Conservation (phyloP, 2,329 filamentous ascomycete species). For the Pyricularia pennisetigena region DNA sequence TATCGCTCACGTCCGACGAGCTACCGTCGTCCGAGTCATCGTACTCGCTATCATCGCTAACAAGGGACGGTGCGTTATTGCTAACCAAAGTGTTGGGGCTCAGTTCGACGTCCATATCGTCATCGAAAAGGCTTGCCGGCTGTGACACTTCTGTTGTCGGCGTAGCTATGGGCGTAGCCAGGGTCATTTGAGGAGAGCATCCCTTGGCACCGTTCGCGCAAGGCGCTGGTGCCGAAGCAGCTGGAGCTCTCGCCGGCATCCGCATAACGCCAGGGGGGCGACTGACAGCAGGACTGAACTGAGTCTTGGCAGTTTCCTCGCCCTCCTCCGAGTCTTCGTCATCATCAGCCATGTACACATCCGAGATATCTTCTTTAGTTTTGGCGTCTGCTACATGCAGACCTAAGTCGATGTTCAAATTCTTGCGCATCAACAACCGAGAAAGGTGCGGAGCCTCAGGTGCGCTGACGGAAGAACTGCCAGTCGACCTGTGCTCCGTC, state of each 20-base stretch:
- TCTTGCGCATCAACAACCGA: slow-evolving; percentile 50
- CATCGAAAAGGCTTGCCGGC: slow-evolving; percentile 30
- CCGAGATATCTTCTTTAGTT: slow-evolving; percentile 37
- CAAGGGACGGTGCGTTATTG: slow-evolving; percentile 69
- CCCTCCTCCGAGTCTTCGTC: slow-evolving; percentile 46
- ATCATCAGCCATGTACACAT: slow-evolving; percentile 21
- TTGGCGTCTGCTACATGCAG: slow-evolving; percentile 51
- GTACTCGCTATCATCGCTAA: slow-evolving; percentile 73
- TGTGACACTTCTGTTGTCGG: slow-evolving; percentile 17
- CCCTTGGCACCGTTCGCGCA: slow-evolving; percentile 51
- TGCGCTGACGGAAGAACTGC: slow-evolving; percentile 37
- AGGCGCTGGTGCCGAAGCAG: slow-evolving; percentile 23
- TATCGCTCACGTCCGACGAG: slow-evolving; percentile 46
- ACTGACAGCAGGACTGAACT: not conserved
- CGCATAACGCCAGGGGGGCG: slow-evolving; percentile 40
- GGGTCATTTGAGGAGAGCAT: slow-evolving; percentile 26
- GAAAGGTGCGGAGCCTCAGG: slow-evolving; percentile 58
- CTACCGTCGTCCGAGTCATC: slow-evolving; percentile 61
- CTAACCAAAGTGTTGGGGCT: slow-evolving; percentile 61
- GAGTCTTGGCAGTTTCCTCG: slow-evolving; percentile 12
- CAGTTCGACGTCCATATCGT: slow-evolving; percentile 50
- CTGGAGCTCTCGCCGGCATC: slow-evolving; percentile 48
- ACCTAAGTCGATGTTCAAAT: slow-evolving; percentile 49
- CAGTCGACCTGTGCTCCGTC: slow-evolving; percentile 9
- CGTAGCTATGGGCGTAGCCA: slow-evolving; percentile 27